phyloP scores from a whole-genome alignment of 1,284 basidiomycete genomes.

The Ceratobasidium sp. region DNA sequence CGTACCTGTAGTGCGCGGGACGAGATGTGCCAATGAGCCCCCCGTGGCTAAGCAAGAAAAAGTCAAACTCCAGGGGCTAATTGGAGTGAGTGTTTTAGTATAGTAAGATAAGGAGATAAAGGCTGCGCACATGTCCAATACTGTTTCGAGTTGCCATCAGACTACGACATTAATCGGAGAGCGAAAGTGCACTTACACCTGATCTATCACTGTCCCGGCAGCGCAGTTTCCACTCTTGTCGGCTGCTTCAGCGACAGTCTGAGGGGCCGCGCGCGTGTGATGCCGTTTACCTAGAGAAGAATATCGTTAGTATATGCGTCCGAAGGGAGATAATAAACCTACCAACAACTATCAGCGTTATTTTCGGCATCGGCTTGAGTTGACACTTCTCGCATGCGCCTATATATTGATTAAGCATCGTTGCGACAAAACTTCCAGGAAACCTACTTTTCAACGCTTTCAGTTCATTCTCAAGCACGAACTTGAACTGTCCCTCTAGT shows the following conservation, averaged over 20 bases:
- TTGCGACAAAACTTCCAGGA: background rate
- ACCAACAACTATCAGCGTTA: constrained; percentile 48
- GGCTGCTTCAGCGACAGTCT: constrained; percentile 59
- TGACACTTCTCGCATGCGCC: constrained; percentile 44
- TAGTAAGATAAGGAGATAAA: background rate
- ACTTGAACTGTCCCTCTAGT: constrained; percentile 64
- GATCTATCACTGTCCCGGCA: constrained; percentile 82
- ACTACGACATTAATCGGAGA: background rate
- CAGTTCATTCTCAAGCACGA: constrained; percentile 47
- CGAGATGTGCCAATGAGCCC: constrained; percentile 56
- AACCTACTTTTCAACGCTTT: constrained; percentile 37
- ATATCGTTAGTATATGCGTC: constrained; percentile 8
- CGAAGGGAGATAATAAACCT: constrained; percentile 53
- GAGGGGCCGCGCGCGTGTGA: constrained; percentile 82
- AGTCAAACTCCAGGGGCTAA: constrained; percentile 79
- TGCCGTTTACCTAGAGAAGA: constrained; percentile 61
- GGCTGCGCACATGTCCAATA: constrained; percentile 31
- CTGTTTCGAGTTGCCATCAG: background rate
- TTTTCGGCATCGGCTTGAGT: constrained; percentile 44
- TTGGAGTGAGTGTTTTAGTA: background rate
- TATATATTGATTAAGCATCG: background rate
- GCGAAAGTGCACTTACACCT: constrained; percentile 25
- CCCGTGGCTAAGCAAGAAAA: constrained; percentile 82
- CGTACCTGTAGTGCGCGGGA: constrained; percentile 44
- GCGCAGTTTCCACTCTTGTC: constrained; percentile 80